Evolutionary conservation across 139 green algal species (phyloP).

Genomic region (Chlorella sorokiniana): DNA sequence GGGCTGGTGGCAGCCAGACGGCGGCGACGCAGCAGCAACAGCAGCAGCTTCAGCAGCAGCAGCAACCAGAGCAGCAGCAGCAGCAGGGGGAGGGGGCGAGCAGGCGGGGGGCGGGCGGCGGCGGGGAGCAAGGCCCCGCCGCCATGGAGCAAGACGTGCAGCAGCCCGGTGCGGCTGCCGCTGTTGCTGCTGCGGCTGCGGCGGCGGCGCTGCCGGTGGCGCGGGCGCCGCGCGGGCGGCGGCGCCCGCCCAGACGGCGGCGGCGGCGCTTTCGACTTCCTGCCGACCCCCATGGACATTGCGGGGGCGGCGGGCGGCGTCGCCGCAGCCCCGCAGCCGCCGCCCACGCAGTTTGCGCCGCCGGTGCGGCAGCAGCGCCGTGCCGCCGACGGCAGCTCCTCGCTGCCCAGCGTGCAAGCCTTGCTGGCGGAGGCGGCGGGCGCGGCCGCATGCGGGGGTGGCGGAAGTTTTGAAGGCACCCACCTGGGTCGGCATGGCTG

Average conservation of each 20-base stretch:
- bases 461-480: conserved; percentile 67
- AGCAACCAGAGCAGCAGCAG: conserved; percentile 4
- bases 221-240: background rate
- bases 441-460: conserved; percentile 37
- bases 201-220: background rate
- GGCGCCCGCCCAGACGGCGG: background rate
- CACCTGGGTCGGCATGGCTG: conserved; percentile 85
- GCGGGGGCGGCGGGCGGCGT: background rate
- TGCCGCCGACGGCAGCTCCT: too few species aligned
- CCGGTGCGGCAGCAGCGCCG: conserved; percentile 15
- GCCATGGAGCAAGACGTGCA: background rate
- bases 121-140: background rate
- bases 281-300: conserved; percentile 44
- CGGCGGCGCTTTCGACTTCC: conserved; percentile 4
- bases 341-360: background rate
- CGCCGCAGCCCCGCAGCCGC: background rate
- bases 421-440: conserved; percentile 64
- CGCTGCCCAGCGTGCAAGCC: conserved; percentile 41
- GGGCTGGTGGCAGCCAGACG: conserved; percentile 8
- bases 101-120: background rate
- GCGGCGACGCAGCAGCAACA: conserved; percentile 7
- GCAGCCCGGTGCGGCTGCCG: background rate
- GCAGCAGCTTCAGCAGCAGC: background rate
- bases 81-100: background rate
- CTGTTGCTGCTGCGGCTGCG: conserved; percentile 4